Evolutionary conservation across 208 protist genomes (phyloP).

Genomic region (Leishmania guyanensis): DNA sequence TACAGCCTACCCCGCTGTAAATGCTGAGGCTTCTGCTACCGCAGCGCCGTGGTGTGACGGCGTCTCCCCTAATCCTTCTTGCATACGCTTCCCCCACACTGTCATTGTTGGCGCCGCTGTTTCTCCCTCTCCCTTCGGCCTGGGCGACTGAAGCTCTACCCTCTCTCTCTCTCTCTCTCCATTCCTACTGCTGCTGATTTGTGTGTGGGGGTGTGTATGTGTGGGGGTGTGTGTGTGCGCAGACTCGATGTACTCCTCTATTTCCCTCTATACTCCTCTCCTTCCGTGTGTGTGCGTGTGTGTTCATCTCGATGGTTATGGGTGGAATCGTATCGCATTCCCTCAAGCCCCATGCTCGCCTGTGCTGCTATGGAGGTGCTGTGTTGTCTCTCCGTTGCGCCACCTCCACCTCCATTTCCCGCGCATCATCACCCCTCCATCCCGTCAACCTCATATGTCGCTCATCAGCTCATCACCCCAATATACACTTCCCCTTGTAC

Average conservation of each 20-base stretch:
- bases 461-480: not conserved
- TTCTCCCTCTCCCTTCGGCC: not conserved
- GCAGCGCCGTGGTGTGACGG: not conserved
- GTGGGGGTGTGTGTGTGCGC: not conserved
- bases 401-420: not conserved
- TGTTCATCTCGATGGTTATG: not conserved
- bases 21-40: not conserved
- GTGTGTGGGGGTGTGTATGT: not conserved
- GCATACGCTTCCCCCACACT: not conserved
- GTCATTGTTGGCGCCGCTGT: not conserved
- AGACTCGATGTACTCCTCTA: not conserved
- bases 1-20: too few species aligned
- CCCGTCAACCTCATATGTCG: not conserved
- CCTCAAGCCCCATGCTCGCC: not conserved
- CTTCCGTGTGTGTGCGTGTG: not conserved
- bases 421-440: not conserved
- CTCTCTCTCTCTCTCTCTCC: too few species aligned
- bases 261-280: not conserved
- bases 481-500: not conserved
- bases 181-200: too few species aligned
- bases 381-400: not conserved
- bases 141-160: not conserved
- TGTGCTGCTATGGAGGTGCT: not conserved
- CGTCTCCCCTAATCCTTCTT: not conserved
- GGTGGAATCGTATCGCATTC: not conserved